phyloP scores from a whole-genome alignment of 2,329 filamentous ascomycete species.

The Aureobasidium uvarum region DNA sequence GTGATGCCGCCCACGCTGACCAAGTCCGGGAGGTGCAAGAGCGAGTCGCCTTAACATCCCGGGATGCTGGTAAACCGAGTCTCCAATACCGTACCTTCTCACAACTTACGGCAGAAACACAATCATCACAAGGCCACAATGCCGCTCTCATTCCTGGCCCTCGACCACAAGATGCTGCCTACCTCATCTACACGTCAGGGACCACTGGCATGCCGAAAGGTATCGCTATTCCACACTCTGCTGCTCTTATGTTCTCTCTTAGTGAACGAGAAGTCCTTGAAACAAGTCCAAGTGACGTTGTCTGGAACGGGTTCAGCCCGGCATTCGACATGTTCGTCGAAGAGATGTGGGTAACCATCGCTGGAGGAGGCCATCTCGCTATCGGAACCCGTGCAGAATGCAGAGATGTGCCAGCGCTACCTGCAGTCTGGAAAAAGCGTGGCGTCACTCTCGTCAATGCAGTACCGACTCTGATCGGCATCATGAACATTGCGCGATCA shows the following conservation, averaged over 20 bases:
- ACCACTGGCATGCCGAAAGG: constrained; percentile 86
- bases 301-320: constrained; percentile 10
- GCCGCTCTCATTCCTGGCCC: background rate
- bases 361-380: constrained; percentile 8
- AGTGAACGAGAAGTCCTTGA: constrained; percentile 11
- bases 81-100: background rate
- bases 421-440: background rate
- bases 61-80: background rate
- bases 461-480: constrained; percentile 2
- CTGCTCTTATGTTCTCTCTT: background rate
- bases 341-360: constrained; percentile 16
- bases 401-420: background rate
- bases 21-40: constrained; percentile 4
- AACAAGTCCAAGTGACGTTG: background rate
- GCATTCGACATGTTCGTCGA: constrained; percentile 17
- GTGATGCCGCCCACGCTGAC: background rate
- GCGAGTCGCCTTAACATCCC: background rate
- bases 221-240: constrained; percentile 4
- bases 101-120: background rate
- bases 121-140: background rate
- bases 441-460: constrained; percentile 4
- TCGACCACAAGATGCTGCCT: constrained; percentile 8
- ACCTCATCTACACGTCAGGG: constrained; percentile 71
- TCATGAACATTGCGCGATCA: constrained; percentile 4
- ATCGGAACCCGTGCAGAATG: constrained; percentile 7